Base-by-base conservation (phyloP, 495 filamentous ascomycete species). In the Xylaria intraflava region DNA sequence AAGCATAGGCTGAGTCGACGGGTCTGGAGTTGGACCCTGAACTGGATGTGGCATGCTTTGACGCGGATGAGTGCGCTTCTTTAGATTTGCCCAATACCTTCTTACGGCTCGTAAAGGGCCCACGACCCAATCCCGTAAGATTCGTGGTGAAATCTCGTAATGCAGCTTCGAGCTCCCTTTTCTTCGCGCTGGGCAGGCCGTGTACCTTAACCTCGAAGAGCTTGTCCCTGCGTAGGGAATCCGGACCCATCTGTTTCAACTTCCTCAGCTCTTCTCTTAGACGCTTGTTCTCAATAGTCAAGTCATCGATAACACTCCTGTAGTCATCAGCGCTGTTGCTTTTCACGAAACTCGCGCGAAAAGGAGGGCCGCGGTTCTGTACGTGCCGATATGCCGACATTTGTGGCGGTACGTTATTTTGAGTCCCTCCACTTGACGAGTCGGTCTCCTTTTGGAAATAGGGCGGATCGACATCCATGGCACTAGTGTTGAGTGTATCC, bases 161-260 rank as follows among this genome's bases (percentile, higher is more conserved):
- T 1, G 79, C 78, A n/a, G 82, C 76, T 62, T 91, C 88, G 29
- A 92, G 67, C 58, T 91, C 86, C 24, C 81, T 74, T 60, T 85
- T 89, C 66, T 85, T 88, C 35, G 78, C 71, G 26, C 67, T 65
- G 6, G 84, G 75, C 30, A 92, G 67, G 2, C 80, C 81, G 61
- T 90, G 85, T 29, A 89, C 72, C 57, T 84, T 79, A 42, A 92
- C 78, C 62, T 91, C 88, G 57, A 91, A 89, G 2, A 91, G 69
- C 56, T 84, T 87, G 16, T 91, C 87, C 26, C 68, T 74, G 1
- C 67, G 65, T 47, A 88, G 65, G 54, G 81, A 75, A 29, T 78
- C 69, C 29, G 80, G 78, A 11, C 85, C 78, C 51, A 80, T 62
- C 43, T 77, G 81, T 62, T 85, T 83, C 55, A 86, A 85, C 49